Evolutionary conservation across 2,329 filamentous ascomycete genomes (phyloP).

Genomic region (Penicillium sclerotiorum): DNA sequence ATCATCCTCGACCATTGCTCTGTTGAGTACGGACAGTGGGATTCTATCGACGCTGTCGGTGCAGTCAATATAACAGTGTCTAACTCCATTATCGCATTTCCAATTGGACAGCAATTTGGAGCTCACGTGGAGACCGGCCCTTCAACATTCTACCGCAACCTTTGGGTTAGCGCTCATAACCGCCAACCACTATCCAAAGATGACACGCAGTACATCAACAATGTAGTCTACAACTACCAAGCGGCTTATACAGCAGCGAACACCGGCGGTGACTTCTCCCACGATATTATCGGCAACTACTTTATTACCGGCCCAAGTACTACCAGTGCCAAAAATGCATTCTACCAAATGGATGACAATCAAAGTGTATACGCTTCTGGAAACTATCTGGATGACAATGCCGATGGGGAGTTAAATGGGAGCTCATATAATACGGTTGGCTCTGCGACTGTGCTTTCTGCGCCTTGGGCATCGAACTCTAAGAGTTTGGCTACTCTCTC

Average conservation of each 20-base stretch:
- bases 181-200: not conserved
- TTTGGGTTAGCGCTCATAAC: not conserved
- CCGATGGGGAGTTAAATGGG: not conserved
- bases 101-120: not conserved
- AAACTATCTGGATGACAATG: not conserved
- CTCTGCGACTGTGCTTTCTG: not conserved
- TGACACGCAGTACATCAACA: not conserved
- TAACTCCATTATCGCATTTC: not conserved
- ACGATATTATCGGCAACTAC: not conserved
- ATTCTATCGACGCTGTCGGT: not conserved
- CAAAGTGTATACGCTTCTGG: not conserved
- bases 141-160: not conserved
- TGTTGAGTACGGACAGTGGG: not conserved
- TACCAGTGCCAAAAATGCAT: not conserved
- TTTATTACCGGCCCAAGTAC: not conserved
- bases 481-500: not conserved
- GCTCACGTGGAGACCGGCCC: not conserved
- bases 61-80: not conserved
- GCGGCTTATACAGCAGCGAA: not conserved
- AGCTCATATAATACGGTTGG: not conserved
- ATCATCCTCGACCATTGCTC: not conserved
- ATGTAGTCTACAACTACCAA: not conserved
- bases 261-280: not conserved
- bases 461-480: not conserved
- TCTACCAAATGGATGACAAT: not conserved